These are phyloP conservation scores for Aureobasidium pullulans DNA, from an alignment of 2,329 filamentous ascomycete species.

Conservation along the genomic window DNA sequence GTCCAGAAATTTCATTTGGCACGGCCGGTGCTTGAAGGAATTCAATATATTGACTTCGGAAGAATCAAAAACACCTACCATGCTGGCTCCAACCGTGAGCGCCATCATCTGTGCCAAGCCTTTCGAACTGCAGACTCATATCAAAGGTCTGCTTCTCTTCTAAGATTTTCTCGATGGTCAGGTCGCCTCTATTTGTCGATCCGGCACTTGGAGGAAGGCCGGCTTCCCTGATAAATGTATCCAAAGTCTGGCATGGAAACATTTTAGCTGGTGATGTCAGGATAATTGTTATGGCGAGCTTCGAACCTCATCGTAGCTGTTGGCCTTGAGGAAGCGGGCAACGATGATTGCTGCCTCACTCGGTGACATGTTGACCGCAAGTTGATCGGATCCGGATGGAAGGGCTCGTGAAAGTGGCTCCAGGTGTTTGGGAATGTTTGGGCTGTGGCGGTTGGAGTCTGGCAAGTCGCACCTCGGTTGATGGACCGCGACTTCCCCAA, in stretches of 20 bases:
- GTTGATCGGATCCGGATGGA: neutral
- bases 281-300: neutral
- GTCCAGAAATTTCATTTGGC: conserved; percentile 37
- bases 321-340: conserved; percentile 30
- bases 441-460: neutral
- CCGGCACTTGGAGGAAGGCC: conserved; percentile 46
- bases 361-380: conserved; percentile 23
- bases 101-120: conserved; percentile 39
- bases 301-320: conserved; percentile 29
- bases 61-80: conserved; percentile 8
- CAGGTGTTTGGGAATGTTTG: conserved; percentile 1
- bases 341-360: conserved; percentile 29
- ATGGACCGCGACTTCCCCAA: conserved; percentile 1
- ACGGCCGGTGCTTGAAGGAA: conserved; percentile 36
- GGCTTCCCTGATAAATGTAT: conserved; percentile 52
- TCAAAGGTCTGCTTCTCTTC: conserved; percentile 55
- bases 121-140: conserved; percentile 48
- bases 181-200: conserved; percentile 31
- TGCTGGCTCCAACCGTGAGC: conserved; percentile 19
- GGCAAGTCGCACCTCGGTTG: conserved; percentile 7
- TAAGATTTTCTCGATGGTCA: conserved; percentile 54
- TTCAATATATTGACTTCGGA: conserved; percentile 1
- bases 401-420: neutral
- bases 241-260: conserved; percentile 39
- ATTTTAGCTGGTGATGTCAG: conserved; percentile 2